Evolutionary conservation across 2,329 filamentous ascomycete species (phyloP).

Genomic region (Aspergillus ruber): DNA sequence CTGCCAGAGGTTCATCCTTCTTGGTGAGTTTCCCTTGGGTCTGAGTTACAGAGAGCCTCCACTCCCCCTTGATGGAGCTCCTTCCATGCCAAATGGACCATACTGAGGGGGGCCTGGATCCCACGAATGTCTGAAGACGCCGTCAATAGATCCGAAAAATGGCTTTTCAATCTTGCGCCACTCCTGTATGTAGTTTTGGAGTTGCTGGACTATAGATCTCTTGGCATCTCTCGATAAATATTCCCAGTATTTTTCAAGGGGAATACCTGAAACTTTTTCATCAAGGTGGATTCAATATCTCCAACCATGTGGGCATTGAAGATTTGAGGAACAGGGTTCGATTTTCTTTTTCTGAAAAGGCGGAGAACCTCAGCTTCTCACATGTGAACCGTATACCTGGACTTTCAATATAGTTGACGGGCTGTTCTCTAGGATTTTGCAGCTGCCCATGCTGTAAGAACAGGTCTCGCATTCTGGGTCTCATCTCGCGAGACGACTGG

Average conservation of each 20-base stretch:
- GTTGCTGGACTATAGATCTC: conserved; percentile 4
- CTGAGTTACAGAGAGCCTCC: no score
- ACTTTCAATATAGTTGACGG: background rate
- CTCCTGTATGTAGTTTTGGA: conserved; percentile 1
- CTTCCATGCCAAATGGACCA: no score
- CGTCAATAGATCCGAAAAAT: no score
- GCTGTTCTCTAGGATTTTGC: background rate
- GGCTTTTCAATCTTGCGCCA: no score
- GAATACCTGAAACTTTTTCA: conserved; percentile 8
- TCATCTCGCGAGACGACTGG: background rate
- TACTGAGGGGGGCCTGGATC: no score
- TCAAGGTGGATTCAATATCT: conserved; percentile 12
- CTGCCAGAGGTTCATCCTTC: no score
- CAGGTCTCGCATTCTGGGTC: background rate
- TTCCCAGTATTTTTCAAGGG: conserved; percentile 7
- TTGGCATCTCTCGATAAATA: conserved; percentile 2
- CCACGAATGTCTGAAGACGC: no score
- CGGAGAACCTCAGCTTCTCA: background rate
- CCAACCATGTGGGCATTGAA: conserved; percentile 10
- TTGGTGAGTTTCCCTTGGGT: no score
- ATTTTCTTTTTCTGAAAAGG: background rate
- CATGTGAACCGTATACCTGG: background rate
- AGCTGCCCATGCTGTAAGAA: background rate
- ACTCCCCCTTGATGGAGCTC: no score
- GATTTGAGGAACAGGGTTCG: conserved; percentile 6